Conservation (phyloP, 352 stramenopile species). For the Phytophthora ohioensis region DNA sequence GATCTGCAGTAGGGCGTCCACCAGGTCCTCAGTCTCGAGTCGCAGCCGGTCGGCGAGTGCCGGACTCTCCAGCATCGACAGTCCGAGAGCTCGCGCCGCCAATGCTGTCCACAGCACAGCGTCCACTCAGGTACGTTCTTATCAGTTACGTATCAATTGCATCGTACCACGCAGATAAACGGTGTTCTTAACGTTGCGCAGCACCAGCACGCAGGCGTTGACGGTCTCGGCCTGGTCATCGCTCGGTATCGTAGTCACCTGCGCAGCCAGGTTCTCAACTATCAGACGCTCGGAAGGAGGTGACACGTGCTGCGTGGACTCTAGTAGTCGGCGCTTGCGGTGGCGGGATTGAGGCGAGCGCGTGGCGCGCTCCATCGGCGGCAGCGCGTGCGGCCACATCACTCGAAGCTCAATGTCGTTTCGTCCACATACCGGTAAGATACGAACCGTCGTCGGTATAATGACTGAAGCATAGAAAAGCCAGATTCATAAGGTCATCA, state of each 20-base stretch:
- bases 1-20: slow-evolving; percentile 81
- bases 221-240: slow-evolving; percentile 26
- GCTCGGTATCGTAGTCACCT: slow-evolving; percentile 15
- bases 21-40: slow-evolving; percentile 70
- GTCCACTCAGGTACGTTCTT: neutral
- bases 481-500: too few species aligned
- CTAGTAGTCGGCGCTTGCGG: slow-evolving; percentile 62
- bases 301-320: slow-evolving; percentile 65
- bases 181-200: slow-evolving; percentile 75
- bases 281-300: slow-evolving; percentile 37
- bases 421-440: slow-evolving; percentile 17
- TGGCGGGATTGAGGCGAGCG: slow-evolving; percentile 64
- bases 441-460: slow-evolving; percentile 4
- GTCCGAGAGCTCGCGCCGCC: slow-evolving; percentile 67
- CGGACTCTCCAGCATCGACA: slow-evolving; percentile 62
- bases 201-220: slow-evolving; percentile 45
- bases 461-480: too few species aligned
- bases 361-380: slow-evolving; percentile 43
- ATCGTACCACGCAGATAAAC: slow-evolving; percentile 62
- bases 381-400: slow-evolving; percentile 1
- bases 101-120: slow-evolving; percentile 42
- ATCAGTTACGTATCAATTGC: neutral
- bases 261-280: slow-evolving; percentile 42
- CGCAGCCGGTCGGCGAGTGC: slow-evolving; percentile 50
- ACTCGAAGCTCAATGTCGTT: slow-evolving; percentile 11